Conservation (phyloP, 148 eudicot genomes). For the Amaranthus palmeri region DNA sequence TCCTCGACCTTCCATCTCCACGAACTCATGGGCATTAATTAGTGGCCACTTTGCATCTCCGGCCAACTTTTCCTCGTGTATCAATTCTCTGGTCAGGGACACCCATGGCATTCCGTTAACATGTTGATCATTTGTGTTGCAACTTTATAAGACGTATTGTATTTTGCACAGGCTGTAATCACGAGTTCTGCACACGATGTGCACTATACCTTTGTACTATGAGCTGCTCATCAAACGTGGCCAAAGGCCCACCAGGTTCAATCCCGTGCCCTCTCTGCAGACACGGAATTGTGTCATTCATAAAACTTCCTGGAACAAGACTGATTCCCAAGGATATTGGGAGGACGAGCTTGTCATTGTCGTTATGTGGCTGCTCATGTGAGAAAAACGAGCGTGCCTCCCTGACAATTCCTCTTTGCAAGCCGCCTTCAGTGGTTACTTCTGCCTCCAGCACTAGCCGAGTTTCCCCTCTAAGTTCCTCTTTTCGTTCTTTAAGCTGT, state of each 20-base stretch:
- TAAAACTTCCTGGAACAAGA: slow-evolving; percentile 50
- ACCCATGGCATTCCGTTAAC: too few relatives aligned
- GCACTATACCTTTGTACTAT: slow-evolving; percentile 83
- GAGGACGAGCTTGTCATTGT: slow-evolving; percentile 53
- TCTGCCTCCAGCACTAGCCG: slow-evolving; percentile 13
- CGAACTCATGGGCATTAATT: too few relatives aligned
- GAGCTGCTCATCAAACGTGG: slow-evolving; percentile 37
- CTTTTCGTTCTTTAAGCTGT: slow-evolving; percentile 61
- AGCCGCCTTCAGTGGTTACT: slow-evolving; percentile 22
- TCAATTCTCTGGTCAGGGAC: too few relatives aligned
- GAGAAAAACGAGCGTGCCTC: slow-evolving; percentile 29
- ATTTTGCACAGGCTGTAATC: slow-evolving; percentile 59
- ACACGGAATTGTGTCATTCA: slow-evolving; percentile 67
- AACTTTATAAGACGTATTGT: background rate
- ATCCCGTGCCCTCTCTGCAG: slow-evolving; percentile 85
- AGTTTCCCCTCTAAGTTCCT: slow-evolving; percentile 39
- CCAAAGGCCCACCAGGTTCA: slow-evolving; percentile 69
- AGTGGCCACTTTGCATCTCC: too few relatives aligned
- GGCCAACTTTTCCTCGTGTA: too few relatives aligned
- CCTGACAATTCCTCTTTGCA: slow-evolving; percentile 54
- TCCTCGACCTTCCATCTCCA: too few relatives aligned
- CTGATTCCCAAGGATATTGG: slow-evolving; percentile 35
- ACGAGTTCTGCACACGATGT: slow-evolving; percentile 87
- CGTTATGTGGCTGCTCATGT: slow-evolving; percentile 58
- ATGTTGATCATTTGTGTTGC: too few relatives aligned